Evolutionary conservation across 306 rosid species (phyloP), one percentile per base, ranked within the genome.

Genomic region (Coriaria nepalensis): DNA sequence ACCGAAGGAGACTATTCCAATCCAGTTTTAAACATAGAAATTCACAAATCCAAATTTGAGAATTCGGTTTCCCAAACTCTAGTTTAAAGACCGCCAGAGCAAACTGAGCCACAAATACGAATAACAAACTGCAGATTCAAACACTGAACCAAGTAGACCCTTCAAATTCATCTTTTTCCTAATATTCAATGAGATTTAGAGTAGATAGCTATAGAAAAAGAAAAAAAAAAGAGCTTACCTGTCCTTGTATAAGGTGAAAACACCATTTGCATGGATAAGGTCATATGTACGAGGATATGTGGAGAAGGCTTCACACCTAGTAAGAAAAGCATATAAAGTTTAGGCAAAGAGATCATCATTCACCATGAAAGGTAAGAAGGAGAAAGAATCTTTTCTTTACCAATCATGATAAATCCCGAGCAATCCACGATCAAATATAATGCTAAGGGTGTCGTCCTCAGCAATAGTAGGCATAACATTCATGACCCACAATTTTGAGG

Each of bases 241-340:
- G 41, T 73, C 64, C 70, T 71, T 68, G 78, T 85, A 81, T 63
- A 81, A 61, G 82, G 78, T 76, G 82, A 85, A 85, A 56, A 85
- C 39, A 35, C 75, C 84, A 69, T 76, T 66, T 42, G 93, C 87
- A 57, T 85, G 95, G 62, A 85, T 85, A 46, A 81, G 85, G 65
- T 81, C 95, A 49, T 81, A 85, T 8, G 95, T 81, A 67, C 95
- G 73, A n/a, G 93, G 95, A 78, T 85, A 85, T 13, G 95, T 81
- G 46, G 95, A 85, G 69, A 81, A 85, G 47, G 77, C 87, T 62
- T 85, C 93, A 55, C 93, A 81, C 93, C 93, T 85, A 76, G 48
- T 7, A 20, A 20, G 54, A 45, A 56, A 68, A 40, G 47, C 6
- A 41, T n/a, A 55, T 38, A 35, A 35, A 51, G 12, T 45, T 15